Percentiles rank a stretch among this genome's conserved stretches.
These are phyloP conservation scores for Agapanthus africanus DNA, from an alignment of 106 monocot genomes.

Conservation along the genomic window DNA sequence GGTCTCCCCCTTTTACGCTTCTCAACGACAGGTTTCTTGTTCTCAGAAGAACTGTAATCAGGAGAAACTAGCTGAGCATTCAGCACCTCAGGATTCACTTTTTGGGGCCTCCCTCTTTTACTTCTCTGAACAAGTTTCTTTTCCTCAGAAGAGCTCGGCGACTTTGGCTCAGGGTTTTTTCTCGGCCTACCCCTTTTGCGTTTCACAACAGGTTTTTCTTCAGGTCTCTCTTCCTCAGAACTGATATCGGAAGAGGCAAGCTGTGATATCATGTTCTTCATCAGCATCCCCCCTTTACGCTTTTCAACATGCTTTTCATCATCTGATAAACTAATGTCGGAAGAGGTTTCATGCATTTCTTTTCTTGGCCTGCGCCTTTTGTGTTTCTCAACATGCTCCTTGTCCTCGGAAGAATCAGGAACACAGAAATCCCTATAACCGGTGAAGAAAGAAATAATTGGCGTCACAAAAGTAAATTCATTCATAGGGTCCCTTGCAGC, in stretches of 20 bases:
- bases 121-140: slow-evolving; percentile 6
- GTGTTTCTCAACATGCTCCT: slow-evolving; percentile 13
- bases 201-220: slow-evolving; percentile 3
- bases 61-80: too few relatives aligned
- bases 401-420: slow-evolving; percentile 12
- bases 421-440: slow-evolving; percentile 27
- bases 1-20: slow-evolving; percentile 11
- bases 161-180: slow-evolving; percentile 9
- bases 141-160: slow-evolving; percentile 9
- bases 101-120: too few relatives aligned
- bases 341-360: slow-evolving; percentile 2
- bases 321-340: slow-evolving; percentile 11
- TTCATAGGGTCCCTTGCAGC: slow-evolving; percentile 35
- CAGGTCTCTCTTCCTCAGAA: slow-evolving; percentile 9
- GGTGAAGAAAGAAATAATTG: slow-evolving; percentile 29
- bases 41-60: too few relatives aligned
- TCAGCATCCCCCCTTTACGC: too few relatives aligned
- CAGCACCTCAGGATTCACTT: too few relatives aligned
- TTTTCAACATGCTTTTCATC: slow-evolving; percentile 8
- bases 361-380: slow-evolving; percentile 27
- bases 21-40: neutral
- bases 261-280: too few relatives aligned
- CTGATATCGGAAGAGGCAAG: slow-evolving; percentile 11
- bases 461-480: slow-evolving; percentile 8
- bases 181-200: slow-evolving; percentile 38